Evolutionary conservation across 2,329 filamentous ascomycete genomes (phyloP), one percentile per base, ranked within the genome.

Genomic region (Exophiala dermatitidis): DNA sequence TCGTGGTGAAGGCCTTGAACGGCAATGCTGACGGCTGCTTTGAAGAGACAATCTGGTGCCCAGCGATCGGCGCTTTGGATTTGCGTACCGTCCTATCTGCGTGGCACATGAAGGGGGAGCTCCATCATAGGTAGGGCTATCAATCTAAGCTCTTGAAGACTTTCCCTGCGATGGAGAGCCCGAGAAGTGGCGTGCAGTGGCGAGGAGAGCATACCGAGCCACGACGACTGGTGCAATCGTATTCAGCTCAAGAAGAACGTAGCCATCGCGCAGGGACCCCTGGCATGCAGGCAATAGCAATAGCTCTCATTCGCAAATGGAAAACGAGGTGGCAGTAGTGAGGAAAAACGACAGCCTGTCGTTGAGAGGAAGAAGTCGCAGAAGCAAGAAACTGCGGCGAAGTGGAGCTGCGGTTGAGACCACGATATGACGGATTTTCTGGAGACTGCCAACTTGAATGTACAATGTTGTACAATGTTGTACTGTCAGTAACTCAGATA

Each of bases 81-180:
- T 33, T 9, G 29, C 7, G 30, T 44, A 28, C 9, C 26, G 48
- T 36, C 57, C 57, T 57, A 59, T 59, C 36, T 53, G 36, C 36
- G 43, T 47, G 48, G 47, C 43, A 44, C 29, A 10, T 50, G 48
- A 19, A 28, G 48, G 45, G 34, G 12, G 26, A 31, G 54, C 44
- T 30, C 46, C 54, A 50, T 52, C 40, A 59, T 57, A 57, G 54
- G 57, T 52, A 54, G 44, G 10, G 40, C 26, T 31, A 50, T 41
- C 3, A 5, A 5, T 5, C 38, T 7, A 26, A 26, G 38, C 38
- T 10, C 29, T 38, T 12, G 36, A 28, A 12, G 37, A 19, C 29
- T 32, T n/a, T 32, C 41, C 19, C 36, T 52, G 43, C 12, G 41
- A 46, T 42, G 30, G 26, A 29, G 29, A 42, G 41, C 7, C 30